Base-by-base conservation (phyloP, 352 stramenopile species). In the Phytophthora foliorum region DNA sequence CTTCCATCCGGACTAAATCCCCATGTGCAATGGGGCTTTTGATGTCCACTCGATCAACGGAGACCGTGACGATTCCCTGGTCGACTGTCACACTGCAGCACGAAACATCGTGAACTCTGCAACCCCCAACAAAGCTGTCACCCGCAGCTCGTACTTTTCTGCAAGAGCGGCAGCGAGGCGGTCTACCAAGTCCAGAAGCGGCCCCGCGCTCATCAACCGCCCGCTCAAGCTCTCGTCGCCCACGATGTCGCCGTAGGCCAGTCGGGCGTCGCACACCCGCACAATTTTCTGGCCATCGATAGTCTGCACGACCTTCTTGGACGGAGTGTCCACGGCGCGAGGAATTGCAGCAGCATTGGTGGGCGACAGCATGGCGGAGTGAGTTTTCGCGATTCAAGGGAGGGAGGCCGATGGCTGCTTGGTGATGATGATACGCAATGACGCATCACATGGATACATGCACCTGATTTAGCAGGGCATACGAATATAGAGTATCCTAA, bases 1-100 rank as follows among this genome's bases (percentile, higher is more conserved):
- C 82, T 66, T 91, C 81, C 6, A 91, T 62, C 7, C 79, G 82
- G 21, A 91, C 61, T 51, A 91, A 72, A 51, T 91, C 82, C 25
- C 82, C 80, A 22, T 91, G 80, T 4, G 77, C 80, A 45, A 91
- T 83, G 45, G 81, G 82, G 51, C 78, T 84, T 29, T 75, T 80
- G 57, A 89, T 86, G 46, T 88, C 80, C 6, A 91, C 78, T 32
- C 80, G 82, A 34, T 91, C 82, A n/a, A 91, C 69, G 9, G 78
- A 86, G 52, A 91, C 79, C 6, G 82, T 91, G 29, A 80, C 82
- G 36, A 86, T 84, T 16, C 67, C 68, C 59, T 84, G 61, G 25
- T 63, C 61, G 6, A 69, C 45, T 22, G 51, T 58, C 27, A 69
- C 52, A 57, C 61, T 69, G 19, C 44, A n/a, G 16, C 44, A 56